phyloP scores from a whole-genome alignment of 177 flowering plant genomes.

The Vitis hybrid region DNA sequence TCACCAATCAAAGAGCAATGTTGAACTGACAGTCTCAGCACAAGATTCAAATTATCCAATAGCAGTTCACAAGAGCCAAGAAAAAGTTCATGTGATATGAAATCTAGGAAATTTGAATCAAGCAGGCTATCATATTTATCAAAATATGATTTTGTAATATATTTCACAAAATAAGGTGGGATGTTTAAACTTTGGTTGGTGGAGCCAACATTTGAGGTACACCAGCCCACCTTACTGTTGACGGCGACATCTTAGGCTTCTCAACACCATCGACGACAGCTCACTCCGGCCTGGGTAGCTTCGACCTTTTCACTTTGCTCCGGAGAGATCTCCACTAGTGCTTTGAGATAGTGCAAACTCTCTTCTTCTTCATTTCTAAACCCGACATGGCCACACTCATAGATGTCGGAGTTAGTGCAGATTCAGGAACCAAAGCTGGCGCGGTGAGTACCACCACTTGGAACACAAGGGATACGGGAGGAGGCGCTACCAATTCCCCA shows the following conservation, averaged over 20 bases:
- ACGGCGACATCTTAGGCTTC: too few relatives aligned
- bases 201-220: slow-evolving; percentile 2
- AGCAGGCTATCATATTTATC: slow-evolving; percentile 34
- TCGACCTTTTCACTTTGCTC: too few relatives aligned
- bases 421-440: fast-evolving
- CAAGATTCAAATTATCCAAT: slow-evolving; percentile 10
- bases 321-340: too few relatives aligned
- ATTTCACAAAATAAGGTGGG: slow-evolving; percentile 27
- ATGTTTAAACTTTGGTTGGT: not conserved
- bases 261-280: too few relatives aligned
- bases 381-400: too few relatives aligned
- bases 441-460: too few relatives aligned
- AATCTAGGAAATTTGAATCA: slow-evolving; percentile 47
- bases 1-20: slow-evolving; percentile 63
- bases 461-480: too few relatives aligned
- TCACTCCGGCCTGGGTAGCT: too few relatives aligned
- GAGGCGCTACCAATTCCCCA: too few relatives aligned
- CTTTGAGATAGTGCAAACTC: too few relatives aligned
- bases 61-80: slow-evolving; percentile 28
- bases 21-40: slow-evolving; percentile 26
- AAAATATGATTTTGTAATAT: slow-evolving; percentile 49
- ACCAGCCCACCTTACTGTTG: not conserved
- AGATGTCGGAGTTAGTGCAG: fast-evolving
- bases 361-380: too few relatives aligned
- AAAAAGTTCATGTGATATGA: slow-evolving; percentile 30